These are phyloP conservation scores for Theobroma cacao DNA, from an alignment of 345 rosid species.

Conservation along the genomic window DNA sequence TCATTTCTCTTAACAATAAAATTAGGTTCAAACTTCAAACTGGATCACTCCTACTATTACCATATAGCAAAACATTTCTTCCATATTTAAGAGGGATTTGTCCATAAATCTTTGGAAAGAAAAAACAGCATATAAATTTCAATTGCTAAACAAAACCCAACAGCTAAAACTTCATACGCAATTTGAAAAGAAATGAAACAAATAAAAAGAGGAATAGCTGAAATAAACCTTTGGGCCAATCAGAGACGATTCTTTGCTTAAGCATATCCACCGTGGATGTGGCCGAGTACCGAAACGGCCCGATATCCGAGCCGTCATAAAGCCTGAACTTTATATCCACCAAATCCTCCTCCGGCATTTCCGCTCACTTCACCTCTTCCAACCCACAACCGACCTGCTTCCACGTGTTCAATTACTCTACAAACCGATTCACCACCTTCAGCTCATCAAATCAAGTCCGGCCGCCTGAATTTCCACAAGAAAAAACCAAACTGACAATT, in stretches of 20 bases:
- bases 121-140: not conserved
- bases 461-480: constrained; percentile 20
- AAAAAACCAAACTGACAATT: constrained; percentile 4
- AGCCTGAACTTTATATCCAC: constrained; percentile 85
- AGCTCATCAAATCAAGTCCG: constrained; percentile 25
- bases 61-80: not conserved
- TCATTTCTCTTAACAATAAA: not conserved
- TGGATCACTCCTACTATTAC: not conserved
- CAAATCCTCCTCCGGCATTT: constrained; percentile 87
- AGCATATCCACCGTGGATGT: constrained; percentile 84
- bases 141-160: not conserved
- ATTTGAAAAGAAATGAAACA: not conserved
- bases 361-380: constrained; percentile 24
- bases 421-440: not conserved
- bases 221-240: constrained; percentile 86
- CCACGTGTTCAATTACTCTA: constrained; percentile 13
- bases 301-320: constrained; percentile 91
- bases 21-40: not conserved
- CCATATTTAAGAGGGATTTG: not conserved
- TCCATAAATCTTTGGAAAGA: not conserved
- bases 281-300: constrained; percentile 79
- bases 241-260: constrained; percentile 85
- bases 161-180: not conserved
- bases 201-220: not conserved
- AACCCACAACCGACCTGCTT: constrained; percentile 18